Percentiles rank a stretch among this genome's conserved stretches.
Evolutionary conservation across 768 basidiomycete species (phyloP).

Genomic region (Stropharia rugosoannulata): DNA sequence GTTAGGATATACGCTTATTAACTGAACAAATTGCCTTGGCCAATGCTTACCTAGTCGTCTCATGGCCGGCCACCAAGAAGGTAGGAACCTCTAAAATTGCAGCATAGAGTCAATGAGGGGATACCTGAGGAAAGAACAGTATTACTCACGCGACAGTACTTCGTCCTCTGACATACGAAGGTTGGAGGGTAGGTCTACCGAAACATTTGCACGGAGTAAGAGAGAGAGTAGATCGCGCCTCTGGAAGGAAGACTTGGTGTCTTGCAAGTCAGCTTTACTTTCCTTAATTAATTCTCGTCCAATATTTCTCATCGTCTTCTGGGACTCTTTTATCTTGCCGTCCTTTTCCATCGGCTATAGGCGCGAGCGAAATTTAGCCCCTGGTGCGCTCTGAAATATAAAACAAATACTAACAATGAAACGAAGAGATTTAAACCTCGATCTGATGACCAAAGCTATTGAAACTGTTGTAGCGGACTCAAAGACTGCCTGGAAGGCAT

Average conservation of each 20-base stretch:
- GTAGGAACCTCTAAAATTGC: conserved; percentile 52
- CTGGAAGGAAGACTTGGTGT: conserved; percentile 21
- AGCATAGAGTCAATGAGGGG: not conserved
- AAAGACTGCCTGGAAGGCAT: conserved; percentile 53
- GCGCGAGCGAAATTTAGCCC: conserved; percentile 17
- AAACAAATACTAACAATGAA: conserved; percentile 28
- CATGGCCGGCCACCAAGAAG: conserved; percentile 59
- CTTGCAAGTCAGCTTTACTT: conserved; percentile 40
- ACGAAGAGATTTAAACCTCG: conserved; percentile 34
- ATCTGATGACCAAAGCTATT: conserved; percentile 28
- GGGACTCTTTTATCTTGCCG: conserved; percentile 26
- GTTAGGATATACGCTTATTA: not conserved
- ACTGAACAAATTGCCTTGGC: not conserved
- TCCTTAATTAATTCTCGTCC: conserved; percentile 46
- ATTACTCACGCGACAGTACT: conserved; percentile 48
- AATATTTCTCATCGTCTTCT: conserved; percentile 45
- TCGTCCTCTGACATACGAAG: conserved; percentile 63
- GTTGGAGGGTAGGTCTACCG: conserved; percentile 51
- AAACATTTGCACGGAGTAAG: conserved; percentile 63
- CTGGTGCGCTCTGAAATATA: not conserved
- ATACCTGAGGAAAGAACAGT: conserved; percentile 23
- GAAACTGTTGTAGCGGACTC: conserved; percentile 36
- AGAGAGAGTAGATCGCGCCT: conserved; percentile 60
- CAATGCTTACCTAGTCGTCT: conserved; percentile 47
- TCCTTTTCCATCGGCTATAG: conserved; percentile 32